Evolutionary conservation across 2,329 filamentous ascomycete species (phyloP), one percentile per base, ranked within the genome.

Genomic region (Lasiodiplodia theobromae): DNA sequence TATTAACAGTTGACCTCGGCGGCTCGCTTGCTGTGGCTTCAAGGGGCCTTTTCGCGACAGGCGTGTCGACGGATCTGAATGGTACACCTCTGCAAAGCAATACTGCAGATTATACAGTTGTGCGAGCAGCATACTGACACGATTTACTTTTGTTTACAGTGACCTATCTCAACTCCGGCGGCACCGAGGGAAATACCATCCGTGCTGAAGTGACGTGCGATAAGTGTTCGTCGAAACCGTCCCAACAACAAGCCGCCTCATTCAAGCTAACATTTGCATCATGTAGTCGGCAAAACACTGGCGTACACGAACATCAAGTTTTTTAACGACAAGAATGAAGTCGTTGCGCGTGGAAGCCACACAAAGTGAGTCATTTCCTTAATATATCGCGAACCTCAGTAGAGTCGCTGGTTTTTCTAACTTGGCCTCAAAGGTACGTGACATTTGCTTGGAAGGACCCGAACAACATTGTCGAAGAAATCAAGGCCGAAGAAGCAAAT

Each of bases 1-100:
- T 23, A 7, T 2, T 18, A 2, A 2, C 28, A 86, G 88, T 90
- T 57, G 89, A 91, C 72, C 85, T 91, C 0, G 88, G 89, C 4
- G 89, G 89, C 25, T 90, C 87, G 18, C 80, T 91, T 11, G 89
- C 89, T 10, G 87, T 91, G 51, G 89, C 89, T 7, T 91, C 89
- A 0, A 82, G 86, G 40, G 89, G 89, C 0, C 82, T 91, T 1
- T 91, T 87, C 74, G 84, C 88, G 23, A 91, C 89, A 0, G 89
- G 89, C 8, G 89, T 91, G 2, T 89, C 87, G 1, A 91, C 89
- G 3, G 89, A 91, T 77, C 76, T 91, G 11, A 90, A 86, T 71
- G 86, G 85, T 86, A 63, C 28, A 51, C 44, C 37, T 47, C 37
- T 68, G 64, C 40, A 16, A 16, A 64, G 65, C 44, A 52, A 38